These are phyloP conservation scores for Fusarium vanettenii DNA, from an alignment of 2,329 filamentous ascomycete species.

Conservation along the genomic window DNA sequence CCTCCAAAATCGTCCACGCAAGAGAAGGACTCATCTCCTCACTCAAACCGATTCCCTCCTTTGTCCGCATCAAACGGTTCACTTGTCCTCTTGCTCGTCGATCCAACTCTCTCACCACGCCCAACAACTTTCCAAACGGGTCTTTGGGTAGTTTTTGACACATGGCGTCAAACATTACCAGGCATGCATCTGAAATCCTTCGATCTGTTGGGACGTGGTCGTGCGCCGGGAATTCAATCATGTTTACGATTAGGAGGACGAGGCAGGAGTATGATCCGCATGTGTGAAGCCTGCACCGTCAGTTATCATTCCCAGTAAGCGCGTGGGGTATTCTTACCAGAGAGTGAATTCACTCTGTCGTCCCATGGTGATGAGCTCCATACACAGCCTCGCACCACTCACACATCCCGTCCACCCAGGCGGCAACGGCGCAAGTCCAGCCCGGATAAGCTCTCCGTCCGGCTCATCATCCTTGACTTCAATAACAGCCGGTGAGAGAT, in stretches of 20 bases:
- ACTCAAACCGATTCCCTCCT: background rate
- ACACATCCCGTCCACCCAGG: conserved; percentile 33
- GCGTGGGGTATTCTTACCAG: conserved; percentile 5
- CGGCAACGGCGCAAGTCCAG: conserved; percentile 25
- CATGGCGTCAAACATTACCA: conserved; percentile 1
- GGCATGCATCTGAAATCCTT: conserved; percentile 15
- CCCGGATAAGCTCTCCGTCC: conserved; percentile 20
- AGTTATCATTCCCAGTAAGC: fast-evolving
- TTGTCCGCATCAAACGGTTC: background rate
- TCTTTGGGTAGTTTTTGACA: background rate
- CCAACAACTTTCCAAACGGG: conserved; percentile 12
- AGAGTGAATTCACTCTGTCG: conserved; percentile 24
- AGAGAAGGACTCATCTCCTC: conserved; percentile 17
- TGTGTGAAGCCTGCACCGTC: conserved; percentile 22
- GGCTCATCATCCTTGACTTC: conserved; percentile 19
- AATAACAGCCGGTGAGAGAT: conserved; percentile 26
- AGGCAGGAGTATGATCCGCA: conserved; percentile 30
- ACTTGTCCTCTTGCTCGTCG: conserved; percentile 30
- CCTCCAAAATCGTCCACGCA: conserved; percentile 23
- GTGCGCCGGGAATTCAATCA: conserved; percentile 34
- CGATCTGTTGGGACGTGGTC: background rate
- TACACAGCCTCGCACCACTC: conserved; percentile 11
- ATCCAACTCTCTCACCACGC: conserved; percentile 25
- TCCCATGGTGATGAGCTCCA: conserved; percentile 12
- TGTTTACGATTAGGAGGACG: conserved; percentile 33